A percentile compares a stretch with the other conserved stretches of the same genome.
phyloP scores from a whole-genome alignment of 129 eudicot species.

The carrot (Daucus carota) region DH1_v3.0 NC_030382.2:24059001-24059500 shows the following conservation, averaged over 20 bases:
- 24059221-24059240: conserved; percentile 31
- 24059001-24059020: background rate
- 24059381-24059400: conserved; percentile 51
- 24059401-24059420: conserved; percentile 52
- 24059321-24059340: conserved; percentile 51
- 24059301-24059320: conserved; percentile 82
- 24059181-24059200: conserved; percentile 41
- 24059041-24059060: conserved; percentile 28
- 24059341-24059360: conserved; percentile 69
- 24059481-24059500: conserved; percentile 73
- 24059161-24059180: conserved; percentile 58
- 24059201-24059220: conserved; percentile 36
- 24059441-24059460: conserved; percentile 63
- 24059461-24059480: conserved; percentile 75
- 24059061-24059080: conserved; percentile 33
- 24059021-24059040: background rate
- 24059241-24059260: conserved; percentile 66
- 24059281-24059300: conserved; percentile 77
- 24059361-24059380: conserved; percentile 61
- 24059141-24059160: conserved; percentile 40
- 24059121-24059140: conserved; percentile 42
- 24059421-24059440: conserved; percentile 52
- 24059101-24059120: conserved; percentile 55
- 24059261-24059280: conserved; percentile 72
- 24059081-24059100: conserved; percentile 46